These are phyloP conservation scores for Wakefieldia striispora DNA, from an alignment of 768 basidiomycete genomes.

Conservation along the genomic window DNA sequence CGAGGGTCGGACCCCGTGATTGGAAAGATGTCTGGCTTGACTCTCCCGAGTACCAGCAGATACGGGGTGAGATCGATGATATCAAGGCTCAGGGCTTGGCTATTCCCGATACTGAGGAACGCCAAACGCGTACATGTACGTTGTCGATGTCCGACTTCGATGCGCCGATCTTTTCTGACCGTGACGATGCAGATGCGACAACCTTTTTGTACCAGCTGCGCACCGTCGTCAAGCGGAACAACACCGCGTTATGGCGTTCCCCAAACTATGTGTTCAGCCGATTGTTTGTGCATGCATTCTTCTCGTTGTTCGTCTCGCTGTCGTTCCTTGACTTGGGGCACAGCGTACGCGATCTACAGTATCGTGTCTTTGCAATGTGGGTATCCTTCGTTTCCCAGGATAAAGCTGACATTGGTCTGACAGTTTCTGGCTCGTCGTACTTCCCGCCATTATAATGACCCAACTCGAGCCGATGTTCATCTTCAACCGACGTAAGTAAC, in stretches of 20 bases:
- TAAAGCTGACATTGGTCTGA: neutral
- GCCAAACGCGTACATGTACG: conserved; percentile 49
- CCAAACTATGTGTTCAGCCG: conserved; percentile 86
- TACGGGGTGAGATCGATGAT: conserved; percentile 41
- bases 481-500: conserved; percentile 51
- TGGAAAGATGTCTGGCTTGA: conserved; percentile 87
- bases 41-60: conserved; percentile 53
- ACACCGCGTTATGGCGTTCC: conserved; percentile 73
- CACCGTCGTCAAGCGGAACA: conserved; percentile 64
- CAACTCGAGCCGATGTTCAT: conserved; percentile 78
- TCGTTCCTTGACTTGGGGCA: conserved; percentile 76
- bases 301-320: conserved; percentile 70
- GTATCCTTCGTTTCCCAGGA: conserved; percentile 18
- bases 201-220: conserved; percentile 72
- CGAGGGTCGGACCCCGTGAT: conserved; percentile 72
- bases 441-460: conserved; percentile 75
- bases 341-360: conserved; percentile 67
- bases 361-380: conserved; percentile 77
- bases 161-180: neutral
- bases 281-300: conserved; percentile 69
- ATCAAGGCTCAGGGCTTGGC: conserved; percentile 50
- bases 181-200: conserved; percentile 57
- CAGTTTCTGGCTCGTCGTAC: conserved; percentile 64
- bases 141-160: neutral
- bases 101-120: conserved; percentile 38